Percentiles rank a stretch among this genome's conserved stretches.
phyloP scores from a whole-genome alignment of 805 yeast genomes.

The Yamadazyma phyllophila region DNA sequence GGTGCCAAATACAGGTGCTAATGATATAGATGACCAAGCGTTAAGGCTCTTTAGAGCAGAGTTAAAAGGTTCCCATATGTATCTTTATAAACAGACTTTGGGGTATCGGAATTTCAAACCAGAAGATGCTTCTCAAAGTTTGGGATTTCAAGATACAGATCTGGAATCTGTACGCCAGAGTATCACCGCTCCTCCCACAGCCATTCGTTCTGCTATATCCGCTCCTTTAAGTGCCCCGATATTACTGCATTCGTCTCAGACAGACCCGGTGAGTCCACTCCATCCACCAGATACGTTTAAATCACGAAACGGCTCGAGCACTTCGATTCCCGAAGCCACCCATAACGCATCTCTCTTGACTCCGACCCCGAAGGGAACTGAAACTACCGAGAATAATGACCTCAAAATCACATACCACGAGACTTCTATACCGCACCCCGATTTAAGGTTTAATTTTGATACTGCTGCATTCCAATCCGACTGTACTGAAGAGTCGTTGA shows the following conservation, averaged over 20 bases:
- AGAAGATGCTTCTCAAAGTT: not conserved
- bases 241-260: not conserved
- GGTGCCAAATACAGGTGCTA: slow-evolving; percentile 26
- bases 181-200: not conserved
- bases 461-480: slow-evolving; percentile 45
- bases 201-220: not conserved
- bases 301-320: slow-evolving; percentile 16
- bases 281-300: slow-evolving; percentile 16
- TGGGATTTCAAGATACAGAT: slow-evolving; percentile 2
- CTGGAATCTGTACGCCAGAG: slow-evolving; percentile 9
- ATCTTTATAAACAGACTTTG: slow-evolving; percentile 56
- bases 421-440: slow-evolving; percentile 35
- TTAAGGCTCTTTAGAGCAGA: slow-evolving; percentile 59
- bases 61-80: slow-evolving; percentile 64
- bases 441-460: slow-evolving; percentile 44
- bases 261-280: slow-evolving; percentile 2
- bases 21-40: slow-evolving; percentile 30
- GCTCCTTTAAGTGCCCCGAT: slow-evolving; percentile 10
- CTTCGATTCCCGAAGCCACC: slow-evolving; percentile 9
- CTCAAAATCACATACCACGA: slow-evolving; percentile 22
- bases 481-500: slow-evolving; percentile 62
- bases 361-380: slow-evolving; percentile 1
- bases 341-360: slow-evolving; percentile 2
- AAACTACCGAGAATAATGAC: slow-evolving; percentile 4
- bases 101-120: slow-evolving; percentile 33